Base-by-base conservation (phyloP, 2,329 filamentous ascomycete genomes). In the Ophiostoma tasmaniense region DNA sequence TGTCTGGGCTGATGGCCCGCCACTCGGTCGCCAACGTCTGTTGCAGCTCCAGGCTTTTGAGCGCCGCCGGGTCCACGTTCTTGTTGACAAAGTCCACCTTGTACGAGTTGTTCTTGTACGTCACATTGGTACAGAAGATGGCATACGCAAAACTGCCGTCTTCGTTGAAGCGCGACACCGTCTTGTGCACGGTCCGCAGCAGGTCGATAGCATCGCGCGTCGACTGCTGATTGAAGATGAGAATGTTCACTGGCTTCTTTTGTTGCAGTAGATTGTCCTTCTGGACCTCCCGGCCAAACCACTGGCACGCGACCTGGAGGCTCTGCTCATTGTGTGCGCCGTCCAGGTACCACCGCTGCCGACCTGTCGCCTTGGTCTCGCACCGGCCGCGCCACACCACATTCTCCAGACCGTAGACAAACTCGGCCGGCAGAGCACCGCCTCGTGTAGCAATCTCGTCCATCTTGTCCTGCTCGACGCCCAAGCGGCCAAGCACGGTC, bases 141-240 rank as follows among this genome's bases (percentile, higher is more conserved):
- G 89, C 92, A 71, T 90, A 85, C 2, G 85, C 85, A 76, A 97
- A 96, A 0, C 80, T 71, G 7, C 20, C 20, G 78, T 50, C 77
- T 64, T 25, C 61, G 61, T 62, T 64, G 77, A 64, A 20, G 28
- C 67, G 55, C 78, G 74, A 70, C 35, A 71, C 39, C 75, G 68
- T 79, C 71, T 64, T 77, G 75, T 67, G 66, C 13, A 91, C 80
- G 2, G 85, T 86, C 11, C 81, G 83, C 39, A 79, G 79, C 2
- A 94, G 84, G 1, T 96, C 83, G 20, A 84, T 81, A 3, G 81
- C 79, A 5, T 91, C 90, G 75, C 97, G 89, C 39, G 93, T 87
- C 11, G 92, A 92, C 76, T 97, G 92, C 78, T 97, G 94, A 78
- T 97, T 97, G 82, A 98, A 98, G 65, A 98, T 84, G 64, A 98